Percentiles rank a stretch among this genome's conserved stretches.
These are phyloP conservation scores for Neocallimastix lanati DNA, from an alignment of 192 early-diverging fungal species.

Conservation along the genomic window DNA sequence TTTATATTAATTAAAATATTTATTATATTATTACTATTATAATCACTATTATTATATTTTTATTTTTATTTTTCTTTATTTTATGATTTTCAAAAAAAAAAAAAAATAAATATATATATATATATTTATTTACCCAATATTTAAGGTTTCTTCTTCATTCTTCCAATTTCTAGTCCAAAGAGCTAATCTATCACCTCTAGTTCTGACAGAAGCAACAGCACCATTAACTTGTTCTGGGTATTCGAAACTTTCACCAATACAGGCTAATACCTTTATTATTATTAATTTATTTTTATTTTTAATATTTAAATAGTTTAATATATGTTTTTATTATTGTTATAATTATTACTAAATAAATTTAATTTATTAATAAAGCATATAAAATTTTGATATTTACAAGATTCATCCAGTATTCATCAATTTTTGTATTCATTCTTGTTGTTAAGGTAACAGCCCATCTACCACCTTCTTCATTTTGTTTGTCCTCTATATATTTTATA, in stretches of 20 bases:
- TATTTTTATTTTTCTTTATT: no score
- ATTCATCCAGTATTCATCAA: constrained; percentile 3
- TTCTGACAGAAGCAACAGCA: constrained; percentile 69
- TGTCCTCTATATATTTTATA: constrained; percentile 2
- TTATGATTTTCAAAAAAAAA: no score
- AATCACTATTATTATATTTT: no score
- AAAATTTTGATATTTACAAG: constrained; percentile 1
- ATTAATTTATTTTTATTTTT: no score
- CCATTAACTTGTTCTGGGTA: constrained; percentile 67
- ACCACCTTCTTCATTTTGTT: constrained; percentile 1
- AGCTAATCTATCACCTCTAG: constrained; percentile 61
- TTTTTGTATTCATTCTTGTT: neutral
- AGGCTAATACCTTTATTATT: constrained; percentile 58
- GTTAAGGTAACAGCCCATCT: neutral
- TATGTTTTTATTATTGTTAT: no score
- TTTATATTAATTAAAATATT: no score
- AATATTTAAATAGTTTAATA: no score
- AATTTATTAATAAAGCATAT: no score
- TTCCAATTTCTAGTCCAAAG: constrained; percentile 60
- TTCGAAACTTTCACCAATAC: constrained; percentile 74
- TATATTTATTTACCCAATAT: constrained; percentile 25
- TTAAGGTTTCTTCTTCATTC: constrained; percentile 20
- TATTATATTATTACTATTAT: no score
- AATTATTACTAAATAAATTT: no score
- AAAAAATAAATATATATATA: neutral